Evolutionary conservation across 768 basidiomycete genomes (phyloP).

Genomic region (Lactifluus piperatus): DNA sequence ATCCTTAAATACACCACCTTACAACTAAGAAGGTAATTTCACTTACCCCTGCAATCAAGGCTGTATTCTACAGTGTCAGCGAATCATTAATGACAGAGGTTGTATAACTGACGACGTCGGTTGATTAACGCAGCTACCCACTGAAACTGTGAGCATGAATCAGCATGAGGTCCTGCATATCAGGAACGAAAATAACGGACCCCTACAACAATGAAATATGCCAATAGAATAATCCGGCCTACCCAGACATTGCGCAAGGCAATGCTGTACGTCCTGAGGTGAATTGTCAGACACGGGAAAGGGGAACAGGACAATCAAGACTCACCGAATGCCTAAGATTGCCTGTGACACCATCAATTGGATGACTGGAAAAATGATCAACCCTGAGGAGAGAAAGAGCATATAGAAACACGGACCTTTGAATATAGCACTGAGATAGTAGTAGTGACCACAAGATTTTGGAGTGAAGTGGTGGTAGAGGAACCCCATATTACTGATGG

Average conservation of each 20-base stretch:
- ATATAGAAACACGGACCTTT: background rate
- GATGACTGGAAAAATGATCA: background rate
- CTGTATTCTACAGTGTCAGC: background rate
- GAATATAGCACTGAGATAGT: background rate
- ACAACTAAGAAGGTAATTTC: background rate
- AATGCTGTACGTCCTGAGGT: background rate
- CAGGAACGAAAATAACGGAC: background rate
- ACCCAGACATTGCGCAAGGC: background rate
- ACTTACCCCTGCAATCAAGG: background rate
- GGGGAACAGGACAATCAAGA: background rate
- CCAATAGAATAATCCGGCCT: background rate
- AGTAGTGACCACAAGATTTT: background rate
- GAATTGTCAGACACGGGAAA: background rate
- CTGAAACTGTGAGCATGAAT: background rate
- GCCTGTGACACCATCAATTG: background rate
- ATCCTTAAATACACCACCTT: background rate
- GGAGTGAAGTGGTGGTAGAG: background rate
- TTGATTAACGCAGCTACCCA: background rate
- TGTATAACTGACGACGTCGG: background rate
- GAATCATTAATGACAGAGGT: background rate
- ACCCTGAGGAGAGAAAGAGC: background rate
- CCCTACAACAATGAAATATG: background rate
- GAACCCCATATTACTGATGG: background rate
- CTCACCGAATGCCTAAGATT: background rate
- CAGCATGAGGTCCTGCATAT: background rate